Conservation (phyloP, 768 basidiomycete genomes). For the Termitomyces sp. region DNA sequence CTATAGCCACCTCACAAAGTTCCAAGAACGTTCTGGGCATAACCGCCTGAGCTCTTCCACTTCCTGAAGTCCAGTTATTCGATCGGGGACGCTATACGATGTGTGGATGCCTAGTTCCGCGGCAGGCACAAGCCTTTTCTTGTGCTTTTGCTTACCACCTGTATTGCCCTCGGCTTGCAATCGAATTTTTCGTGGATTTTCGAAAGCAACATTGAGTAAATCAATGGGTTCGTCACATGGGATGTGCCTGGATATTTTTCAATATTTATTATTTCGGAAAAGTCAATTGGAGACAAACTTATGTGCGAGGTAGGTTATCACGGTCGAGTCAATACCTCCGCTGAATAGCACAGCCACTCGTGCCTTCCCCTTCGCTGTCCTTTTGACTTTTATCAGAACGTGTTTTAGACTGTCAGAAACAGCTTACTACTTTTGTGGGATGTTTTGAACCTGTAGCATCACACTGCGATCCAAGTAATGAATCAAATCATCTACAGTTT, state of each 20-base stretch:
- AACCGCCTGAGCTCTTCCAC: slow-evolving; percentile 70
- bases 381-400: slow-evolving; percentile 6
- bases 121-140: slow-evolving; percentile 23
- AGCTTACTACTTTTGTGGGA: slow-evolving; percentile 48
- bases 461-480: slow-evolving; percentile 63
- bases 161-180: slow-evolving; percentile 42
- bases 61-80: slow-evolving; percentile 75
- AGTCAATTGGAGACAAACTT: slow-evolving; percentile 35
- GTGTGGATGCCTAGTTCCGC: slow-evolving; percentile 11
- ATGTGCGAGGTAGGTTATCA: slow-evolving; percentile 78
- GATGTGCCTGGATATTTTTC: slow-evolving; percentile 51
- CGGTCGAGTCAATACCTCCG: slow-evolving; percentile 92
- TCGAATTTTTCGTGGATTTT: slow-evolving; percentile 82
- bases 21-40: slow-evolving; percentile 84
- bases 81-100: slow-evolving; percentile 83
- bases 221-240: slow-evolving; percentile 82
- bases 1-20: slow-evolving; percentile 56
- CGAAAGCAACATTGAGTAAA: slow-evolving; percentile 90
- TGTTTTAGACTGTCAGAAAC: background rate
- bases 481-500: slow-evolving; percentile 48
- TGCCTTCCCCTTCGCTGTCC: slow-evolving; percentile 32
- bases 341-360: slow-evolving; percentile 88
- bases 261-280: background rate
- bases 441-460: slow-evolving; percentile 59
- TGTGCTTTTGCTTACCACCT: slow-evolving; percentile 40